Evolutionary conservation across 352 stramenopile species (phyloP).

Genomic region (Pythium myriotylum): DNA sequence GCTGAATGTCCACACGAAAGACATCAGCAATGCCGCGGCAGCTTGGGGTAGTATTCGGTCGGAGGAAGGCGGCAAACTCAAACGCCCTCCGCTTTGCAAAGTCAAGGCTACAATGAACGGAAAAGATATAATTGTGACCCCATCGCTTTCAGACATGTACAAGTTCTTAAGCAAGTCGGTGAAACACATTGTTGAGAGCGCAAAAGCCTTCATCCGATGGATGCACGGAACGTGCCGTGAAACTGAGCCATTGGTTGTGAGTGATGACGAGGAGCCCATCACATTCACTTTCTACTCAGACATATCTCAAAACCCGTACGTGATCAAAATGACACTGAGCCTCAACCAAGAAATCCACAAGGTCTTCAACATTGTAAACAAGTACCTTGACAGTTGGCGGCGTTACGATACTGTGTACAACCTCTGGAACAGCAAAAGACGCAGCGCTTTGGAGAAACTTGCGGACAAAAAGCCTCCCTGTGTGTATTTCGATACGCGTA

Average conservation of each 20-base stretch:
- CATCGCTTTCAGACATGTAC: conserved; percentile 94
- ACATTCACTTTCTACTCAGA: conserved; percentile 96
- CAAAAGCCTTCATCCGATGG: conserved; percentile 94
- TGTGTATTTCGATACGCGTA: conserved; percentile 94
- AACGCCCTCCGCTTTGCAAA: conserved; percentile 90
- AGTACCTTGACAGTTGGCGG: conserved; percentile 94
- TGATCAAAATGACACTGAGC: conserved; percentile 95
- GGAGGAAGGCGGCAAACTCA: conserved; percentile 72
- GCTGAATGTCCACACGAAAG: conserved; percentile 88
- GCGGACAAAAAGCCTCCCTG: conserved; percentile 91
- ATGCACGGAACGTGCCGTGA: conserved; percentile 95
- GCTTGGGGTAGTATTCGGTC: conserved; percentile 48
- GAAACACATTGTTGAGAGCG: conserved; percentile 94
- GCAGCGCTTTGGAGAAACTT: conserved; percentile 90
- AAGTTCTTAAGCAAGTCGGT: conserved; percentile 95
- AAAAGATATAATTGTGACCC: conserved; percentile 94
- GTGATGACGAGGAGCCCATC: conserved; percentile 94
- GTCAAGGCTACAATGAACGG: conserved; percentile 95
- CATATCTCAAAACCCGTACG: conserved; percentile 94
- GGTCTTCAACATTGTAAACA: conserved; percentile 94
- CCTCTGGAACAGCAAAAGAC: conserved; percentile 94
- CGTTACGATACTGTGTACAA: conserved; percentile 95
- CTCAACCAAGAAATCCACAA: conserved; percentile 95
- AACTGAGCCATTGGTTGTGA: conserved; percentile 85
- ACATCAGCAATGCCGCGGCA: conserved; percentile 56